These are phyloP conservation scores for Cydonia oblonga DNA, from an alignment of 331 rosid species.

Conservation along the genomic window DNA sequence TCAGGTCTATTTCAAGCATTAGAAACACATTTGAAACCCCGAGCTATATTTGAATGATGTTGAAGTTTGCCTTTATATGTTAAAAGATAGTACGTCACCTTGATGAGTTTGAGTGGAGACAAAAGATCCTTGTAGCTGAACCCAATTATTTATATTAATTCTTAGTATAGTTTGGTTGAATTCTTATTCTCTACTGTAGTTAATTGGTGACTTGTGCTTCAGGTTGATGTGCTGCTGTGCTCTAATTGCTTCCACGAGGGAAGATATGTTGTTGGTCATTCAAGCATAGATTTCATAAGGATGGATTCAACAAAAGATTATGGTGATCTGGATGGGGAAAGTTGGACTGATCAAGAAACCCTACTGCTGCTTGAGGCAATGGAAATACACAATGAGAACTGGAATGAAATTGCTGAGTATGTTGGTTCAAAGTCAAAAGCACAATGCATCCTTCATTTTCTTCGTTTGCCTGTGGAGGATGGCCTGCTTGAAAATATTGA, in stretches of 20 bases:
- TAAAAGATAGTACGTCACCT: not conserved
- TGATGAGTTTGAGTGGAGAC: not conserved
- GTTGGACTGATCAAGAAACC: slow-evolving; percentile 97
- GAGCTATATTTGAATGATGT: not conserved
- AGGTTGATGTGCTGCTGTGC: slow-evolving; percentile 81
- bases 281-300: slow-evolving; percentile 69
- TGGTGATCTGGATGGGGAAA: slow-evolving; percentile 75
- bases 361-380: slow-evolving; percentile 80
- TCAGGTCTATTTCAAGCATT: not conserved
- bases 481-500: slow-evolving; percentile 80
- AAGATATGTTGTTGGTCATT: slow-evolving; percentile 75
- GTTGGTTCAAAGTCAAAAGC: slow-evolving; percentile 97
- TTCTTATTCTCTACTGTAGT: slow-evolving; percentile 4
- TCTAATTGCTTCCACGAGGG: slow-evolving; percentile 86
- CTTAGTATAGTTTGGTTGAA: not conserved
- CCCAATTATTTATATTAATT: not conserved
- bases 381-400: slow-evolving; percentile 82
- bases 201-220: slow-evolving; percentile 27
- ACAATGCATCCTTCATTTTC: slow-evolving; percentile 96
- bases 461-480: slow-evolving; percentile 88
- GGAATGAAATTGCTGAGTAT: slow-evolving; percentile 93
- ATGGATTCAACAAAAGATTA: slow-evolving; percentile 62
- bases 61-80: not conserved
- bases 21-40: not conserved
- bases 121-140: not conserved